Base-by-base conservation (phyloP, 306 rosid species). In the Albizia julibrissin region DNA sequence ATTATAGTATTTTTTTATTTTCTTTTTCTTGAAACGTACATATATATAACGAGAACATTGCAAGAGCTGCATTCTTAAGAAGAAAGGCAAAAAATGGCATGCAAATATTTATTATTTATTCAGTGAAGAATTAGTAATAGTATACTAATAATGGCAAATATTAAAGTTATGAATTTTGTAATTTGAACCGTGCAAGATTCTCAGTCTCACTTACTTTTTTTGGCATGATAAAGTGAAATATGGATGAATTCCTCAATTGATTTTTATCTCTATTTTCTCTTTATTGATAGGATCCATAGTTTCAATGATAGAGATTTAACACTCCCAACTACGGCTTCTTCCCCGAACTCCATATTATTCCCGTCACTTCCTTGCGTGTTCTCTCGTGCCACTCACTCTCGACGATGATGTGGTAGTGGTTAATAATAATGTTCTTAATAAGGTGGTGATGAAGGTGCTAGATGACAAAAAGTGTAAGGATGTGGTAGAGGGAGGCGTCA, bases 371-470 rank as follows among this genome's bases (percentile, higher is more conserved):
- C 90, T 90, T 84, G 37, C 77, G 0, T 87, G 94, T 34, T 83
- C 91, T 54, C 92, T 91, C 72, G 82, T 87, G 33, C 93, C 92
- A 0, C 50, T 72, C 19, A 89, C 96, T 0, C 82, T 31, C 0
- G 96, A 91, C 10, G 99, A 93, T 3, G 97, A 95, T 4, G 76
- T 8, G 11, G 90, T 42, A 0, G 65, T 84, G 0, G 76, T 76
- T n/a, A n/a, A n/a, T 5, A 87, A 83, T 9, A 87, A 84, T 42
- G 92, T 91, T 0, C 70, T 86, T 8, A 86, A 85, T 74, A 90
- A 85, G 6, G 89, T 83, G 27, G 31, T 29, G 31, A 29, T 87
- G 21, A 95, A 93, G 81, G 82, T 90, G 73, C 34, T 16, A 0
- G 10, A n/a, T 10, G 91, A 87, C 77, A 84, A 46, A 49, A 82